phyloP scores from a whole-genome alignment of 345 rosid genomes.

The Lepidium sativum region DNA sequence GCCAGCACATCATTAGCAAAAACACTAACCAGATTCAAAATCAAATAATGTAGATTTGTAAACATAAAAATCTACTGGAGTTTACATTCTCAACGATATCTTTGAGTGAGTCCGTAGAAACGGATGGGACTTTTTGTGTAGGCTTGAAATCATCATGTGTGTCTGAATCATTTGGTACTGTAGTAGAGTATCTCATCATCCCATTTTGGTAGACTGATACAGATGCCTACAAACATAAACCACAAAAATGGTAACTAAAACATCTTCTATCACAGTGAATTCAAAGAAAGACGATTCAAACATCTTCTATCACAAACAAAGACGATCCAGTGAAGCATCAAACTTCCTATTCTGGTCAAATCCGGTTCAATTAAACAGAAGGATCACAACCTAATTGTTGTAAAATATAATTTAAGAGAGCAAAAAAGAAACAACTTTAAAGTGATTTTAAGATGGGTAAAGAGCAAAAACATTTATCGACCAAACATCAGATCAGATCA shows the following conservation, averaged over 20 bases:
- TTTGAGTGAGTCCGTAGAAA: slow-evolving; percentile 42
- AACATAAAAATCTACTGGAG: neutral
- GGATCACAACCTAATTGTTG: neutral
- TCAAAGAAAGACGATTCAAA: neutral
- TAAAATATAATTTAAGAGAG: neutral
- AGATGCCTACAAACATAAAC: slow-evolving; percentile 35
- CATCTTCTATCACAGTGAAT: neutral
- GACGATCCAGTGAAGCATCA: too few species aligned
- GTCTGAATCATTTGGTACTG: slow-evolving; percentile 67
- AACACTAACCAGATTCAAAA: neutral
- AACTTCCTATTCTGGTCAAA: too few species aligned
- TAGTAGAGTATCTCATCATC: slow-evolving; percentile 39
- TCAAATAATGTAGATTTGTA: too few species aligned
- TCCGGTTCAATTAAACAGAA: too few species aligned
- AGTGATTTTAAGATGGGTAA: neutral
- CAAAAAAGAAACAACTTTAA: neutral
- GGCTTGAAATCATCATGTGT: slow-evolving; percentile 85
- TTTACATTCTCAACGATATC: slow-evolving; percentile 74
- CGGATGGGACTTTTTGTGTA: slow-evolving; percentile 40
- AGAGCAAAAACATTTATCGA: neutral
- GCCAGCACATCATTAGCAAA: neutral
- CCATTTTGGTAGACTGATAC: slow-evolving; percentile 36
- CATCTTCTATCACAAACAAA: too few species aligned
- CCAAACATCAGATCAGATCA: neutral
- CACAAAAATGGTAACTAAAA: too few species aligned